Conservation (phyloP, 768 basidiomycete genomes). For the Chiua virens region DNA sequence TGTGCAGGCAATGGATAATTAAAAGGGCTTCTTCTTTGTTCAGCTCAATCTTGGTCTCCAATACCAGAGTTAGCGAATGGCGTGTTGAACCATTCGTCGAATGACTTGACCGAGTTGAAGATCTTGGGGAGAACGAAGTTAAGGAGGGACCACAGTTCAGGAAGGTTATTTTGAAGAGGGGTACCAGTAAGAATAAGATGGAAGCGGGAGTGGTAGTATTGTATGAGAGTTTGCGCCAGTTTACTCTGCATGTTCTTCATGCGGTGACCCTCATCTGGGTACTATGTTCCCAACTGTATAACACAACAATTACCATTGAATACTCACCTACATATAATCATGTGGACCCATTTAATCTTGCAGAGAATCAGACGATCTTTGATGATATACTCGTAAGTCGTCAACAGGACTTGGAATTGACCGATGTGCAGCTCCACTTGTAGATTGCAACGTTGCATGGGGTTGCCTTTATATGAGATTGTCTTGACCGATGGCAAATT, state of each 20-base stretch:
- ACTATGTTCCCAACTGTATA: conserved; percentile 1
- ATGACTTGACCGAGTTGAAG: conserved; percentile 98
- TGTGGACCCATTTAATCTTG: conserved; percentile 94
- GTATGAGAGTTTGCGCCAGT: conserved; percentile 84
- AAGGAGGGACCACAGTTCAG: conserved; percentile 92
- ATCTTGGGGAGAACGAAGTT: conserved; percentile 94
- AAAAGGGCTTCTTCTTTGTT: conserved; percentile 99
- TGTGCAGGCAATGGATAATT: conserved; percentile 94
- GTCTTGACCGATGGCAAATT: conserved; percentile 82
- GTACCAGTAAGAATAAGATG: conserved; percentile 95
- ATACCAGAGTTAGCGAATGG: conserved; percentile 99
- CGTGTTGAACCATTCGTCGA: conserved; percentile 99
- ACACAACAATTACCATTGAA: background rate
- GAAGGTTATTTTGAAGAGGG: conserved; percentile 94
- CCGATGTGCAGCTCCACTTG: conserved; percentile 75
- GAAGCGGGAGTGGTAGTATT: conserved; percentile 89
- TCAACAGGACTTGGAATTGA: conserved; percentile 89
- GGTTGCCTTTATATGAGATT: conserved; percentile 91
- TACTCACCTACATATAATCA: conserved; percentile 88
- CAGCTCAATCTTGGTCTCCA: conserved; percentile 95
- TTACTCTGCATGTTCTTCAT: conserved; percentile 97
- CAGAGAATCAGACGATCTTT: conserved; percentile 89
- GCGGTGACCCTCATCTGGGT: conserved; percentile 88
- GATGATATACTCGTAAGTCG: conserved; percentile 97
- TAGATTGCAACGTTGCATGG: conserved; percentile 72